Evolutionary conservation across 495 filamentous ascomycete species (phyloP).

Genomic region (Halenospora varia): DNA sequence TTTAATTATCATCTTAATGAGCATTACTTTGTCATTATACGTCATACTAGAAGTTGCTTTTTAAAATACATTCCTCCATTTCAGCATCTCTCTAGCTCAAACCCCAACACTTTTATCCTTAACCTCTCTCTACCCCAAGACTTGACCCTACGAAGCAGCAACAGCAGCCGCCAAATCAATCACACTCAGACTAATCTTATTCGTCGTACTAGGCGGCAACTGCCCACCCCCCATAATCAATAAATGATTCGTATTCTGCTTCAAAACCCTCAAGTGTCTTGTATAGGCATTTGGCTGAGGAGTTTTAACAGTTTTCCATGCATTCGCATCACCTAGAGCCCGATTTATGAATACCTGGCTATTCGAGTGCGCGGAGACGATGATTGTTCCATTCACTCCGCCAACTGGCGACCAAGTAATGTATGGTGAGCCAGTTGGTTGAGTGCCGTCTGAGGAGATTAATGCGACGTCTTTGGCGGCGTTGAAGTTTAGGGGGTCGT

Average conservation of each 20-base stretch:
- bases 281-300: conserved; percentile 47
- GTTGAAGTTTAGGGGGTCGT: conserved; percentile 50
- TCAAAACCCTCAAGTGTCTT: conserved; percentile 42
- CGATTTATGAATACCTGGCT: conserved; percentile 56
- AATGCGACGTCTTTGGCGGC: conserved; percentile 38
- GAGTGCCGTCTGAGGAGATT: conserved; percentile 39
- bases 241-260: conserved; percentile 30
- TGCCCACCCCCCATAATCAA: conserved; percentile 39
- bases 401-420: conserved; percentile 51
- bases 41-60: too few relatives aligned
- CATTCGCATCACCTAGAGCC: conserved; percentile 44
- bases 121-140: too few relatives aligned
- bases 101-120: too few relatives aligned
- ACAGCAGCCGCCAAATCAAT: too few relatives aligned
- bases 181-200: conserved; percentile 38
- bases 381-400: conserved; percentile 52
- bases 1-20: too few relatives aligned
- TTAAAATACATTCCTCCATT: too few relatives aligned
- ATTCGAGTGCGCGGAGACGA: conserved; percentile 49
- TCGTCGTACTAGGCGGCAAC: conserved; percentile 37
- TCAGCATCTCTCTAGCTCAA: too few relatives aligned
- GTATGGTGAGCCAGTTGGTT: conserved; percentile 52
- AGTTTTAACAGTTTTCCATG: conserved; percentile 51
- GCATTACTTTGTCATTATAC: too few relatives aligned
- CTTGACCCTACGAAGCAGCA: too few relatives aligned